Base-by-base conservation (phyloP, 768 basidiomycete species). In the Rhodotorula sphaerocarpa region DNA sequence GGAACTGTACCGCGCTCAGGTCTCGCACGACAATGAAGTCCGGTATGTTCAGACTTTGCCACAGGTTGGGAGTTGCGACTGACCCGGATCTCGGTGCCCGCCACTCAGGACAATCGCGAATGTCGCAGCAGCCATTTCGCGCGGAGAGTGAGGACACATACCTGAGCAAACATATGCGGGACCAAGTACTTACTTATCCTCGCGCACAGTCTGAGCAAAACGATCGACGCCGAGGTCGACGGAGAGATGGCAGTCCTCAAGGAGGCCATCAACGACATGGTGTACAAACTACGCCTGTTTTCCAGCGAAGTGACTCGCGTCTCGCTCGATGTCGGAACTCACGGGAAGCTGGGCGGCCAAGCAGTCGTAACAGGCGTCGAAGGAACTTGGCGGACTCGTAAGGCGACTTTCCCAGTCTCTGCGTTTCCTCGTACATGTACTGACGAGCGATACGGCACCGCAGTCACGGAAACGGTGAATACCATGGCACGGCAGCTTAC, bases 261-360 rank as follows among this genome's bases (percentile, higher is more conserved):
- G 71, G 75, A 77, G 59, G 78, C 75, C 25, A 70, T 73, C 46
- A 68, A 70, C 50, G 50, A 80, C 23, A 84, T 85, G 83, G 80
- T 81, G 66, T 83, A 84, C 73, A 80, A 82, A 70, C 79, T 96
- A 33, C 84, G 86, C 59, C 85, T 87, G 71, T 93, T 96, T 75
- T 90, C 92, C 41, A 85, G 85, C 73, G 76, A 78, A 57, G 90
- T 93, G n/a, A 70, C 69, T 21, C 82, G 90, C 61, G 90, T 93
- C 74, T 74, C 72, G 44, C 71, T 78, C 36, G 77, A 77, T 51
- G 75, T 76, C 57, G 77, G 78, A 34, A 77, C 74, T 44, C 75
- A 82, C 79, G 78, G 78, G 4, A 87, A 87, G 82, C 79, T 90
- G 59, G 88, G 88, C 28, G 73, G 71, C 18, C 72, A 70, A 50